Evolutionary conservation across 2,329 filamentous ascomycete species (phyloP).

Genomic region (Cladosporium sp.): DNA sequence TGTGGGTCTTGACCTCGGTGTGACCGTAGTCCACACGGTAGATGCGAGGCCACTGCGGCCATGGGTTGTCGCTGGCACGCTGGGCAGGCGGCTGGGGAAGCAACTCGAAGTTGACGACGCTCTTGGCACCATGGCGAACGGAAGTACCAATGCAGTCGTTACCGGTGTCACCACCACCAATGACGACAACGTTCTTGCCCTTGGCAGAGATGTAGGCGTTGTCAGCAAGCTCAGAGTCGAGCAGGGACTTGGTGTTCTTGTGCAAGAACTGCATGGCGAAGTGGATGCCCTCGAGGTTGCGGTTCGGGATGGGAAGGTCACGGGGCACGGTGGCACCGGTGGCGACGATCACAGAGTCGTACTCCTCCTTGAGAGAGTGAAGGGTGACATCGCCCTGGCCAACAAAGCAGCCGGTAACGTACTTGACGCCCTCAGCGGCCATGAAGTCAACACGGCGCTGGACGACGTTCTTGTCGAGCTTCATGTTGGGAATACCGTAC

Average conservation of each 20-base stretch:
- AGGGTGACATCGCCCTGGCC: constrained; percentile 72
- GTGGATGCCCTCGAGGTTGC: constrained; percentile 86
- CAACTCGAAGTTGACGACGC: constrained; percentile 94
- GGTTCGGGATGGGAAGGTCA: constrained; percentile 86
- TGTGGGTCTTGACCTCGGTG: constrained; percentile 92
- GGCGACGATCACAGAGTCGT: constrained; percentile 85
- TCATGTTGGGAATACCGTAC: constrained; percentile 99
- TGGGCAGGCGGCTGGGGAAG: constrained; percentile 88
- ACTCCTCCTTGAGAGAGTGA: constrained; percentile 68
- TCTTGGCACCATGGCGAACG: constrained; percentile 92
- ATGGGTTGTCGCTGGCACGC: constrained; percentile 91
- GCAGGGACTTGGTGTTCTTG: constrained; percentile 95
- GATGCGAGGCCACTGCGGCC: constrained; percentile 97
- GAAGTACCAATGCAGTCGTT: constrained; percentile 98
- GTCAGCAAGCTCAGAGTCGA: constrained; percentile 85
- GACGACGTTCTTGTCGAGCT: constrained; percentile 96
- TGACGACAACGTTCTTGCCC: constrained; percentile 93
- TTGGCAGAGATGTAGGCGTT: constrained; percentile 90
- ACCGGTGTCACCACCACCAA: constrained; percentile 95
- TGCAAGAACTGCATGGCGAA: constrained; percentile 97
- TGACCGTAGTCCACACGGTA: constrained; percentile 99
- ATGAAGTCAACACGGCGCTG: constrained; percentile 95
- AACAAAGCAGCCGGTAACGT: constrained; percentile 75
- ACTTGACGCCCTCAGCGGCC: constrained; percentile 82
- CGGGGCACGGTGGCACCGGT: constrained; percentile 92